Base-by-base conservation (phyloP, 2,329 filamentous ascomycete species). In the Coccinonectria pachysandricola region DNA sequence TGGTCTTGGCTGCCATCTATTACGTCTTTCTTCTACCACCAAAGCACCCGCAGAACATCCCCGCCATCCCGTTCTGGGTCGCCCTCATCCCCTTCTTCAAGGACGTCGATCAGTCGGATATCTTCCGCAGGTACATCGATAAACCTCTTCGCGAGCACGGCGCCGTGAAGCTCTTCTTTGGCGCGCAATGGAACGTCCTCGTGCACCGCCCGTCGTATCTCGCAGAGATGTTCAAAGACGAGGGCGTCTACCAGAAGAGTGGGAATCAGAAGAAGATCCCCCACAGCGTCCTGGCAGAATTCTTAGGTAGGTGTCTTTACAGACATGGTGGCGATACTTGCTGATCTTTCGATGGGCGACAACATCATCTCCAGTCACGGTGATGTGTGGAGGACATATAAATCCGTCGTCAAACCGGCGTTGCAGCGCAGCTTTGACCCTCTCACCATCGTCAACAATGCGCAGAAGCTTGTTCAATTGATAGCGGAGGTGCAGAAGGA, bases 151-250 rank as follows among this genome's bases (percentile, higher is more conserved):
- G 45, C 7, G 45, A 43, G n/a, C 50, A 57, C 23, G 57, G 64
- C 4, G 63, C 62, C 2, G 63, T 65, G 11, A 57, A 63, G 30
- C 45, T 67, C 15, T 67, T 62, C 47, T 65, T 65, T 17, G 62
- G 55, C 2, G 60, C 58, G 0, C 54, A 53, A 20, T 68, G 64
- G 64, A 65, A 62, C 23, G 47, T 68, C 3, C 44, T 68, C 8
- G 56, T 65, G 1, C 57, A 56, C 23, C 53, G 53, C 4, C 62
- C 64, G 2, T 39, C 52, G 1, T 62, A 59, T 30, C 35, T 68
- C 4, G 50, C 52, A 4, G 56, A 64, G 13, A 39, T 56, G 1
- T 49, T 56, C 39, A 50, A 45, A 25, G 30, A 50, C 9, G 49
- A 56, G 21, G 43, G 51, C 20, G 23, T 39, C n/a, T 44, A 39